These are phyloP conservation scores for Erodium texanum DNA, from an alignment of 441 rosid species.

Conservation along the genomic window DNA sequence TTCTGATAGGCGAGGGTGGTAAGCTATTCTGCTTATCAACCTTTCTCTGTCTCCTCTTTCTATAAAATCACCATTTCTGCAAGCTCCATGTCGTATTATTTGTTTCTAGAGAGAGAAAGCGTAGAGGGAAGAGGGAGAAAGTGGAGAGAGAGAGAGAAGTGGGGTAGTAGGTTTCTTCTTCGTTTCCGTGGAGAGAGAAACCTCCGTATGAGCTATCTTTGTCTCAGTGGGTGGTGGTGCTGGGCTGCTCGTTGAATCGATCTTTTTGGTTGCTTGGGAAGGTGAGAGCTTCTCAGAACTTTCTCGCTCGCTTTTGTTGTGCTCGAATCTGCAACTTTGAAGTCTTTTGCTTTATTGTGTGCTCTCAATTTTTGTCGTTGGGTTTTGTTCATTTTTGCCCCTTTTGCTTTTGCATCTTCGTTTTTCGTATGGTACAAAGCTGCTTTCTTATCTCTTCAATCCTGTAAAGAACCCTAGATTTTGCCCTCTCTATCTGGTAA, in stretches of 20 bases:
- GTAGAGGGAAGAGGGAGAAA: slow-evolving; percentile 14
- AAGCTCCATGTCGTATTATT: slow-evolving; percentile 19
- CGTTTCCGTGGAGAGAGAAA: slow-evolving; percentile 16
- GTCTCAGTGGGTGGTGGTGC: slow-evolving; percentile 6
- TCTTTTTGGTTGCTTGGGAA: slow-evolving; percentile 28
- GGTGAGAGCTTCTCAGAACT: slow-evolving; percentile 36
- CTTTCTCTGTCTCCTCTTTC: slow-evolving; percentile 44
- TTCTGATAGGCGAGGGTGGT: neutral
- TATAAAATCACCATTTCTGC: slow-evolving; percentile 52
- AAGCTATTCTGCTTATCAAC: fast-evolving
- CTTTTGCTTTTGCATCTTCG: slow-evolving; percentile 24
- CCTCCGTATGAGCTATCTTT: slow-evolving; percentile 26
- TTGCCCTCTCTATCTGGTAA: slow-evolving; percentile 19
- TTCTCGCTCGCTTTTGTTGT: slow-evolving; percentile 26
- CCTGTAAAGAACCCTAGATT: slow-evolving; percentile 20
- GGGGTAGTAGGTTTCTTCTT: neutral
- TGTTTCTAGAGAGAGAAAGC: slow-evolving; percentile 8
- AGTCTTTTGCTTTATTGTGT: slow-evolving; percentile 6
- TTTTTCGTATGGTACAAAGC: slow-evolving; percentile 34
- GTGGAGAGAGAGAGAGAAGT: slow-evolving; percentile 15
- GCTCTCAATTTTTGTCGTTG: neutral
- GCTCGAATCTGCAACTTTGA: slow-evolving; percentile 32
- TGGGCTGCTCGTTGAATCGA: slow-evolving; percentile 14
- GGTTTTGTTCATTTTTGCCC: slow-evolving; percentile 9
- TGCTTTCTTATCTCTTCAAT: slow-evolving; percentile 28